Conservation (phyloP, 2,329 filamentous ascomycete species). For the Pyricularia grisea region DNA sequence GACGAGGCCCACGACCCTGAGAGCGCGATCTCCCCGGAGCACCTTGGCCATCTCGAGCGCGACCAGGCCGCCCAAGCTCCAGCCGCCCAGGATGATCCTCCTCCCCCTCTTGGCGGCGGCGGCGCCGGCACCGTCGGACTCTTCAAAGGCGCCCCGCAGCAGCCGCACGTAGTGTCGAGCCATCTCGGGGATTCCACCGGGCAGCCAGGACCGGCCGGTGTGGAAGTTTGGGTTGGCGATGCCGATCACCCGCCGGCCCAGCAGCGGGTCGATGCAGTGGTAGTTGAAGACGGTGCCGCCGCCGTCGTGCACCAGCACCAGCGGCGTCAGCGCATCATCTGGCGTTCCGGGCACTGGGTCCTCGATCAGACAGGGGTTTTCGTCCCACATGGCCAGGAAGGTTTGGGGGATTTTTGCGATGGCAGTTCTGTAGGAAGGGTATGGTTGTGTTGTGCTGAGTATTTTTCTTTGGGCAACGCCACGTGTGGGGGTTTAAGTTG, state of each 20-base stretch:
- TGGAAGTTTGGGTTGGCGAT: slow-evolving; percentile 46
- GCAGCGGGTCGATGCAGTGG: slow-evolving; percentile 35
- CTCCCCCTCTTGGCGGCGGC: not conserved
- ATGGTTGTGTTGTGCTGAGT: too few relatives aligned
- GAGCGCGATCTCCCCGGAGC: slow-evolving; percentile 18
- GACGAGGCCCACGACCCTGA: slow-evolving; percentile 38
- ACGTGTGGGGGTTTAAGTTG: not conserved
- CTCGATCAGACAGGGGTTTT: slow-evolving; percentile 14
- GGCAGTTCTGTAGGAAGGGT: not conserved
- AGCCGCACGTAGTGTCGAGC: slow-evolving; percentile 36
- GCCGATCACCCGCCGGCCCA: slow-evolving; percentile 40
- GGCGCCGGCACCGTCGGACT: slow-evolving; percentile 11
- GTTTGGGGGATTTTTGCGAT: not conserved
- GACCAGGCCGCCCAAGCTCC: slow-evolving; percentile 44
- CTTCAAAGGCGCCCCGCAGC: slow-evolving; percentile 28
- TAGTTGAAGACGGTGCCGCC: slow-evolving; percentile 52
- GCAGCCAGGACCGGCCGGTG: slow-evolving; percentile 31
- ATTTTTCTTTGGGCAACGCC: not conserved
- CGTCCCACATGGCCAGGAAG: slow-evolving; percentile 11
- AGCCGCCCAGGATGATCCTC: slow-evolving; percentile 42
- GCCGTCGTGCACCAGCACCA: slow-evolving; percentile 51
- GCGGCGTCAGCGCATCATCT: slow-evolving; percentile 25
- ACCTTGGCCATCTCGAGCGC: slow-evolving; percentile 39
- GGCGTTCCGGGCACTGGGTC: slow-evolving; percentile 8
- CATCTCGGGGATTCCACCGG: slow-evolving; percentile 46